Evolutionary conservation across 2,329 filamentous ascomycete genomes (phyloP), one percentile per base, ranked within the genome.

Genomic region (Dryadomyces quercivorus): DNA sequence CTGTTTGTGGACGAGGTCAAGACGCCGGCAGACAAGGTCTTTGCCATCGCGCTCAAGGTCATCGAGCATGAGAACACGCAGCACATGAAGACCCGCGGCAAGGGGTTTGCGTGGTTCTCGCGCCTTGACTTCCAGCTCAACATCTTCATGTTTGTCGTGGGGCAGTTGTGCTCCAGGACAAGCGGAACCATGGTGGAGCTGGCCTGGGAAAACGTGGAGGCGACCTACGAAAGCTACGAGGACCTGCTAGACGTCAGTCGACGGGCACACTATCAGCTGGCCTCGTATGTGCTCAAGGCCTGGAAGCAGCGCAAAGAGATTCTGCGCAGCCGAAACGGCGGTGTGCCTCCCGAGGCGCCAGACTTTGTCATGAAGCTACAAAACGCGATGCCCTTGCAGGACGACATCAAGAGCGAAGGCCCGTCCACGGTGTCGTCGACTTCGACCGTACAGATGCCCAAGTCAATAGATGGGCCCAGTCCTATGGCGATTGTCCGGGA

Each of bases 91-190:
- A 67, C 74, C 59, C 64, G 67, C 18, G 66, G 71, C 22, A 69
- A 67, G 0, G 74, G 75, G 1, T 82, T 80, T 61, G 61, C 75
- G 12, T 82, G 79, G 79, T 80, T 75, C 59, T 68, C 74, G 62
- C 72, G 72, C 56, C 65, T 69, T 22, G 74, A 80, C 60, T 80
- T 82, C 63, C 77, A 81, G 60, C 65, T 76, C 50, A 78, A 80
- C 54, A 66, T 81, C 22, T 76, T 81, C 57, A 67, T 75, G 42
- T 79, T 78, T 61, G 70, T 80, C 63, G 73, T 74, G 0, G 75
- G 75, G 5, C 75, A 80, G 61, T 70, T 82, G 13, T 73, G 70
- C 58, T 69, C 72, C 36, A 73, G 75, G 42, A 71, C 69, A 0
- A 68, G 68, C 2, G 78, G 79, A 9, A 64, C 62, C 3, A 66